Conservation (phyloP, 2,329 filamentous ascomycete species). For the Trichophyton equinum region DNA sequence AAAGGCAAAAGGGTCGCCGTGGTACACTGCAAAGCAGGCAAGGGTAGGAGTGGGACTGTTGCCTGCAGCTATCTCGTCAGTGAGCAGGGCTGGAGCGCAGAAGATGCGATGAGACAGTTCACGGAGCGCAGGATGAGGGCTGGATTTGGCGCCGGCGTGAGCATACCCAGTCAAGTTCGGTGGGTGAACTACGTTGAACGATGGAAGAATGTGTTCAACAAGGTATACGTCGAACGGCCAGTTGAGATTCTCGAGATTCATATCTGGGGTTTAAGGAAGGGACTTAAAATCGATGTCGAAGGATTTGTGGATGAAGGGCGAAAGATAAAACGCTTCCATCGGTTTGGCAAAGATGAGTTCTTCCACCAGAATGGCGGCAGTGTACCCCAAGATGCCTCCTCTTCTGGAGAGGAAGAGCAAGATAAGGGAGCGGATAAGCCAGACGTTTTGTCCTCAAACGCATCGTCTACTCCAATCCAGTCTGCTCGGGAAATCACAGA, state of each 20-base stretch:
- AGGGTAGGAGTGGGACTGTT: slow-evolving; percentile 80
- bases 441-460: not conserved
- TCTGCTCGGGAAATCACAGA: slow-evolving; percentile 11
- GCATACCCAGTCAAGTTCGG: slow-evolving; percentile 80
- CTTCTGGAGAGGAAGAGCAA: not conserved
- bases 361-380: slow-evolving; percentile 34
- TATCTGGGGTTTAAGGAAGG: slow-evolving; percentile 74
- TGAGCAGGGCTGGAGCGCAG: slow-evolving; percentile 59
- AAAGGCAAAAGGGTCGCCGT: slow-evolving; percentile 57
- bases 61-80: slow-evolving; percentile 82
- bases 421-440: not conserved
- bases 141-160: slow-evolving; percentile 77
- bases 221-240: slow-evolving; percentile 68
- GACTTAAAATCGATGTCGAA: slow-evolving; percentile 76
- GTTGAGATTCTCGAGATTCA: slow-evolving; percentile 83
- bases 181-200: slow-evolving; percentile 82
- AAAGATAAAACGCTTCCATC: slow-evolving; percentile 70
- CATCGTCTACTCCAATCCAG: not conserved
- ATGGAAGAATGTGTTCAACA: slow-evolving; percentile 59
- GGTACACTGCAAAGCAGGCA: slow-evolving; percentile 95
- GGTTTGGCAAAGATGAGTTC: slow-evolving; percentile 60
- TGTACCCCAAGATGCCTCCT: slow-evolving; percentile 23
- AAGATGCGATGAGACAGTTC: slow-evolving; percentile 53
- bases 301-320: slow-evolving; percentile 83
- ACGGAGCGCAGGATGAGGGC: slow-evolving; percentile 82